phyloP scores from a whole-genome alignment of 225 moss, liverwort and hornwort species.

The Bryoerythrophyllum caledonicum region DNA sequence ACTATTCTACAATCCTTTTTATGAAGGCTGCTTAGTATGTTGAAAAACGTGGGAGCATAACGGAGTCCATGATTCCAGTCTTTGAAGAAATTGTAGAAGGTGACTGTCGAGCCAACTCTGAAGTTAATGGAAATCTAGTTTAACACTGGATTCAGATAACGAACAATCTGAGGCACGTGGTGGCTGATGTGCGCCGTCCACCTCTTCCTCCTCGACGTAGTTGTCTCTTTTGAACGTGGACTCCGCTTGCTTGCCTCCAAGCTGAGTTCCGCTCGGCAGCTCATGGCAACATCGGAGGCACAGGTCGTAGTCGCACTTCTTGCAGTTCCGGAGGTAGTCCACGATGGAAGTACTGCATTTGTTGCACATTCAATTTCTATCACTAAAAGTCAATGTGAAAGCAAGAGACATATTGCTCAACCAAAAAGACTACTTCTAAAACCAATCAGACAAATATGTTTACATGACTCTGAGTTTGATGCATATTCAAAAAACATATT shows the following conservation, averaged over 20 bases:
- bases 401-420: neutral
- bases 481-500: too few species aligned
- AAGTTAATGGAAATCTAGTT: neutral
- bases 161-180: neutral
- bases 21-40: conserved; percentile 27
- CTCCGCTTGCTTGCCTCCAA: conserved; percentile 75
- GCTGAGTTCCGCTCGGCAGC: conserved; percentile 74
- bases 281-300: conserved; percentile 89
- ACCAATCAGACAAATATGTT: neutral
- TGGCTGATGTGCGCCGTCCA: conserved; percentile 6
- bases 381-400: neutral
- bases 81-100: conserved; percentile 11
- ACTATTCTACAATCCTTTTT: conserved; percentile 23
- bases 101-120: conserved; percentile 6
- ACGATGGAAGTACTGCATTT: conserved; percentile 93
- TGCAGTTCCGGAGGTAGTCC: conserved; percentile 81
- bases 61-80: conserved; percentile 1
- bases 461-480: neutral
- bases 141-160: conserved; percentile 2
- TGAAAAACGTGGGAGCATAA: neutral
- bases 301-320: conserved; percentile 70
- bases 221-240: conserved; percentile 51
- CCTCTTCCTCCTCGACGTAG: conserved; percentile 19
- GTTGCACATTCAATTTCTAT: conserved; percentile 41
- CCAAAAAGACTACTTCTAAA: neutral